These are phyloP conservation scores for Phaffomyces thermotolerans DNA, from an alignment of 805 yeast genomes.

Conservation along the genomic window DNA sequence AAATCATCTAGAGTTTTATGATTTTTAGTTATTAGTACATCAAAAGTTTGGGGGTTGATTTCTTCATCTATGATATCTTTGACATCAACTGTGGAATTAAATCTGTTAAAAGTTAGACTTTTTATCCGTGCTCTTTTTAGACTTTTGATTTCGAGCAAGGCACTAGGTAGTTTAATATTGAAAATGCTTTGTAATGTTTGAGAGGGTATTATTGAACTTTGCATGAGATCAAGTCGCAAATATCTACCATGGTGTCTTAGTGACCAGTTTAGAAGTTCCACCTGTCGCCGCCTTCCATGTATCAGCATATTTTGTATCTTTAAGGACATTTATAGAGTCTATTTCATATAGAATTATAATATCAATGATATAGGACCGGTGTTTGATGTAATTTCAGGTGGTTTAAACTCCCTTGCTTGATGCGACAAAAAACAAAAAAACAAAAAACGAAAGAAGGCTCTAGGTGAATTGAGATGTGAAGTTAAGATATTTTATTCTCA, in stretches of 20 bases:
- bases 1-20: conserved; percentile 1
- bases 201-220: conserved; percentile 4
- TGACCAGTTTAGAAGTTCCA: conserved; percentile 6
- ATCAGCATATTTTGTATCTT: conserved; percentile 2
- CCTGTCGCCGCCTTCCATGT: conserved; percentile 6
- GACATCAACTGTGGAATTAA: conserved; percentile 1
- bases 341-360: background rate
- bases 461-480: too few species aligned
- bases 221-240: background rate
- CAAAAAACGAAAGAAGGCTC: too few species aligned
- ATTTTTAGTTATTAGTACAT: background rate
- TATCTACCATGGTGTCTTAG: conserved; percentile 2
- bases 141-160: too few species aligned
- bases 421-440: too few species aligned
- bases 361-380: background rate
- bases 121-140: too few species aligned
- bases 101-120: background rate
- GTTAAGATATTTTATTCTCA: too few species aligned
- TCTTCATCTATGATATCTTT: too few species aligned
- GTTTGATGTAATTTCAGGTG: too few species aligned
- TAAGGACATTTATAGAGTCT: conserved; percentile 2
- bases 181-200: background rate
- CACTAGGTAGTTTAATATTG: background rate
- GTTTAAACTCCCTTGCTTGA: too few species aligned
- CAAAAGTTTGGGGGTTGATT: too few species aligned